A percentile compares a stretch with the other conserved stretches of the same genome.
Conservation (phyloP, 176 grass and related monocot genomes). For the Poa annua region DNA sequence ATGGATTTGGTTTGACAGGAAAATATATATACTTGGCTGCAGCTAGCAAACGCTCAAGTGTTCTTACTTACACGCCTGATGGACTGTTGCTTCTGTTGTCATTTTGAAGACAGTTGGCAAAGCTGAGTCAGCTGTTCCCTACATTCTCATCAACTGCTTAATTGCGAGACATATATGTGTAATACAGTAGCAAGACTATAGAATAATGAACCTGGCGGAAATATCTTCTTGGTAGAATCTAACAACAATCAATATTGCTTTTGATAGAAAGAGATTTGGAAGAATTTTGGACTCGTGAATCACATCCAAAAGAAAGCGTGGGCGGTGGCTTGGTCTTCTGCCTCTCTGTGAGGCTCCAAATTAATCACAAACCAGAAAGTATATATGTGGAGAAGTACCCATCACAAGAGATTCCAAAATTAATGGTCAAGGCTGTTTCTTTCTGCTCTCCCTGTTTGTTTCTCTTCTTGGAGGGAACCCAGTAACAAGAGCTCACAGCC, state of each 20-base stretch:
- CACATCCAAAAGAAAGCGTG: conserved; percentile 15
- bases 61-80: conserved; percentile 25
- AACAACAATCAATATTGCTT: background rate
- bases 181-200: background rate
- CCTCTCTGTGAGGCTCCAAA: background rate
- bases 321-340: conserved; percentile 28
- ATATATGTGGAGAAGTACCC: background rate
- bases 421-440: background rate
- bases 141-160: background rate
- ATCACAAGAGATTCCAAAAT: background rate
- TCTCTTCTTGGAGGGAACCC: background rate
- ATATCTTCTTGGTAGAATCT: background rate
- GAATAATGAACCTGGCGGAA: no score
- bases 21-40: conserved; percentile 17
- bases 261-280: background rate
- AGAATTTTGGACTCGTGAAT: background rate
- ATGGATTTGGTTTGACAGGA: conserved; percentile 12
- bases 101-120: background rate
- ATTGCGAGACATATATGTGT: background rate
- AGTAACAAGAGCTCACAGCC: background rate
- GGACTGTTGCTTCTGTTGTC: background rate
- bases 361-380: background rate
- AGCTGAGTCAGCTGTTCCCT: background rate
- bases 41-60: background rate
- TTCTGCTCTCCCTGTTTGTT: background rate